Base-by-base conservation (phyloP, 228 moss, liverwort and hornwort genomes). In the Sphagnum magellanicum region DNA sequence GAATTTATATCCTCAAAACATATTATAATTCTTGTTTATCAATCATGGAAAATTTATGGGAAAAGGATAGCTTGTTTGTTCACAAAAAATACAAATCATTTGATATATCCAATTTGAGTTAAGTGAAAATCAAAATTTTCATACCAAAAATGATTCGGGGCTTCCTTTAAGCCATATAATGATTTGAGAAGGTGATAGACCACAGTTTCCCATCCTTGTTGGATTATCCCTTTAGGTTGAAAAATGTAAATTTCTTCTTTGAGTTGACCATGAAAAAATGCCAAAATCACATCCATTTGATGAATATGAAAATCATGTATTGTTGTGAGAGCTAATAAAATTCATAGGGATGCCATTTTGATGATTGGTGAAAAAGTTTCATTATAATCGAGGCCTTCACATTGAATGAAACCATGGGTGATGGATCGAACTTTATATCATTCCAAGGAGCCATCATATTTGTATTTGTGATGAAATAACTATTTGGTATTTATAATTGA, bases 281-380 rank as follows among this genome's bases (percentile, higher is more conserved):
- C 1, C 0, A 0, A 59, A 60, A 4, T 32, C n/a, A 75, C 60
- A 71, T 71, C 70, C 60, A 75, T 70, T 71, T 75, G 60, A 11
- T 75, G 48, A 14, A 69, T 50, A 6, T 62, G 48, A 53, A 5
- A 68, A 52, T 68, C 67, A 46, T 9, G 52, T 4, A n/a, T 4
- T 14, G 67, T 46, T 5, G 55, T 14, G 1, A 74, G 67, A 9
- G 55, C 49, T 12, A 67, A 17, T 4, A 67, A 6, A 8, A 51
- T 13, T 5, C 66, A 14, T 12, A 67, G 6, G 51, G 66, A 50
- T 6, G 50, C 6, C 51, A 8, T 8, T 17, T 67, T 67, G 14
- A 67, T 14, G 4, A 67, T 12, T 4, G 66, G 66, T 50, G 66
- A 9, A 51, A 67, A 50, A 6, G 66, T 67, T 51, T 67, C 49